phyloP scores from a whole-genome alignment of 2,329 filamentous ascomycete species.

The Ophiocordyceps australis region DNA sequence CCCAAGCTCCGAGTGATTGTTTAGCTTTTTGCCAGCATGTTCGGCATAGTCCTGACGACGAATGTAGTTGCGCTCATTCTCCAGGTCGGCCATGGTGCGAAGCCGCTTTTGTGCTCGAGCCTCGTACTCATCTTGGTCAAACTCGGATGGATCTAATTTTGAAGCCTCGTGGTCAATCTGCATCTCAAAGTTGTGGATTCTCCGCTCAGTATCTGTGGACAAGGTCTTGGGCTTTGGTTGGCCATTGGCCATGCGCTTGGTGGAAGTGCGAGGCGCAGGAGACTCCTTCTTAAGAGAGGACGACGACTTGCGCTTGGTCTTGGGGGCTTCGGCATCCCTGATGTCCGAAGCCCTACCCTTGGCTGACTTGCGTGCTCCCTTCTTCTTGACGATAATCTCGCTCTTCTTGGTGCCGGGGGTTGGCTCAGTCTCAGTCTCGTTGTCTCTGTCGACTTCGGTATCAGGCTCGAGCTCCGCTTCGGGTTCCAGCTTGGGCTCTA shows the following conservation, averaged over 20 bases:
- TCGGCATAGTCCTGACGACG: slow-evolving; percentile 40
- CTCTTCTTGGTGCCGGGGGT: slow-evolving; percentile 6
- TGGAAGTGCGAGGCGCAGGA: slow-evolving; percentile 25
- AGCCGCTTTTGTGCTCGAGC: slow-evolving; percentile 48
- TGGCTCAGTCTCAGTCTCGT: slow-evolving; percentile 16
- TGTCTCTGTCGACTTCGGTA: slow-evolving; percentile 15
- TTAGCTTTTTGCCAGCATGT: slow-evolving; percentile 42
- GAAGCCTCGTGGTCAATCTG: slow-evolving; percentile 28
- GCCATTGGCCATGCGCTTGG: slow-evolving; percentile 43
- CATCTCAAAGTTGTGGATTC: slow-evolving; percentile 17
- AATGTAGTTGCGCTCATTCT: slow-evolving; percentile 45
- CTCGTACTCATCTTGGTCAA: slow-evolving; percentile 28
- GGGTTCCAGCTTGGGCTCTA: slow-evolving; percentile 6
- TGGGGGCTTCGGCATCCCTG: slow-evolving; percentile 28
- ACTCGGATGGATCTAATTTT: slow-evolving; percentile 22
- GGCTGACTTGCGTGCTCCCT: slow-evolving; percentile 15
- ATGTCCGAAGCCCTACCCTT: slow-evolving; percentile 33
- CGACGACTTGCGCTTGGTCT: slow-evolving; percentile 24
- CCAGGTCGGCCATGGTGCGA: slow-evolving; percentile 43
- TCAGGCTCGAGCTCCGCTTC: slow-evolving; percentile 7
- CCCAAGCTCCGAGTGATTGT: slow-evolving; percentile 49
- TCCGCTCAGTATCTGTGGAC: slow-evolving; percentile 31
- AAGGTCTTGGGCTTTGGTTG: slow-evolving; percentile 45
- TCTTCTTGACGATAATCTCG: slow-evolving; percentile 12
- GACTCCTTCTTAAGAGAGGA: slow-evolving; percentile 30